Percentiles rank a stretch among this genome's conserved stretches.
phyloP scores from a whole-genome alignment of 2,329 filamentous ascomycete species.

The Dactylellina drechsleri region DNA sequence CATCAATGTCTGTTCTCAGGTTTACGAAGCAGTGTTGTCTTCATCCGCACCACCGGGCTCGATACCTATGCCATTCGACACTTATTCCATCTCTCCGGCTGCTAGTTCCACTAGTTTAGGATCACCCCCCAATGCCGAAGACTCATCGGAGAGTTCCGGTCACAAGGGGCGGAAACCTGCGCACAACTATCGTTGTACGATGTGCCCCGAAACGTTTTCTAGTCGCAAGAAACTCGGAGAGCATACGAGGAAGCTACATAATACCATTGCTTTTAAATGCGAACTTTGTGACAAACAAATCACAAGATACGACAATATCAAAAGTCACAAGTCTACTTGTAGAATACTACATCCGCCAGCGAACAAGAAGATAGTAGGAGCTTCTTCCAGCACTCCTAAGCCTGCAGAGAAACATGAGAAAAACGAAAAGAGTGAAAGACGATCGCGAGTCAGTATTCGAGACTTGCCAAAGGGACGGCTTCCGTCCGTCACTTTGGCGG shows the following conservation, averaged over 20 bases:
- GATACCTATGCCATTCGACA: too few relatives aligned
- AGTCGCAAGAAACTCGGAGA: conserved; percentile 9
- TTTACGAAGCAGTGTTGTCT: too few relatives aligned
- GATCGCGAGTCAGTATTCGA: conserved; percentile 1
- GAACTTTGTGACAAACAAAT: conserved; percentile 7
- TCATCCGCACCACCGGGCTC: too few relatives aligned
- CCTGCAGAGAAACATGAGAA: too few relatives aligned
- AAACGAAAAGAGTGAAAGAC: neutral
- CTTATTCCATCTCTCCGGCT: too few relatives aligned
- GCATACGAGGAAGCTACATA: conserved; percentile 1
- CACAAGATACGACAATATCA: conserved; percentile 25
- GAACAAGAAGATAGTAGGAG: neutral
- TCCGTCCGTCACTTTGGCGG: too few relatives aligned
- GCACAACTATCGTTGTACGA: neutral
- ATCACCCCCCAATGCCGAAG: too few relatives aligned
- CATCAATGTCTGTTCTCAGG: too few relatives aligned
- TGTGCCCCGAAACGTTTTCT: neutral
- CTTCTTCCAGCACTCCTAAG: too few relatives aligned
- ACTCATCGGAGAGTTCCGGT: neutral
- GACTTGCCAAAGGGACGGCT: neutral
- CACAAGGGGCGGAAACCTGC: neutral
- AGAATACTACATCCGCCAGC: neutral
- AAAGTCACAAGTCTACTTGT: conserved; percentile 7
- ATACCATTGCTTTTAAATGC: conserved; percentile 11
- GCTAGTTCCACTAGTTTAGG: too few relatives aligned